Evolutionary conservation across 2,329 filamentous ascomycete species (phyloP).

Genomic region (Talaromyces sp.): DNA sequence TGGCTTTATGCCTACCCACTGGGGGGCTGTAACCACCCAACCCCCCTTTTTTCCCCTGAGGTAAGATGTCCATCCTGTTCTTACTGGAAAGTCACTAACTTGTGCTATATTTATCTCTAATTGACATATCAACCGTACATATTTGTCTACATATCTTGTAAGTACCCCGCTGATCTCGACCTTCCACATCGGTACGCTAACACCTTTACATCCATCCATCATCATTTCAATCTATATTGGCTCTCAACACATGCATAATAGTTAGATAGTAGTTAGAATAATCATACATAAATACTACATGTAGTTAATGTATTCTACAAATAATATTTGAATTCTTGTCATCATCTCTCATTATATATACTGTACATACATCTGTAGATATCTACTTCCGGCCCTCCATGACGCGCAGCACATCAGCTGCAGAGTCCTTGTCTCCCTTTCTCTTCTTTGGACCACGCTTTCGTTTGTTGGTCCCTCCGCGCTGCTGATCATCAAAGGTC

Average conservation of each 20-base stretch:
- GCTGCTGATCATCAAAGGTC: slow-evolving; percentile 26
- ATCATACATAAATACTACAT: not conserved
- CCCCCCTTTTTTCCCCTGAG: not conserved
- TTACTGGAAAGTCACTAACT: not conserved
- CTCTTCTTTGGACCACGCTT: slow-evolving; percentile 52
- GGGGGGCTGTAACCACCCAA: not conserved
- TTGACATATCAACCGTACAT: not conserved
- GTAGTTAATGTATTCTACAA: not conserved
- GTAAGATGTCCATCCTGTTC: not conserved
- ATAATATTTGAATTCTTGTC: not conserved
- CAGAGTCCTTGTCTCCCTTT: slow-evolving; percentile 58
- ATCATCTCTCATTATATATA: not conserved
- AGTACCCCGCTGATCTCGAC: not conserved
- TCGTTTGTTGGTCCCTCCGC: slow-evolving; percentile 34
- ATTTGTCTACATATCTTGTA: not conserved
- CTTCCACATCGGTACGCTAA: not conserved
- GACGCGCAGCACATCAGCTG: slow-evolving; percentile 71
- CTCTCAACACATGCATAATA: not conserved
- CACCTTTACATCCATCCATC: not conserved
- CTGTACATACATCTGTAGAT: not conserved
- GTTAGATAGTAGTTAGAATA: not conserved
- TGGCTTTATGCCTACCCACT: not conserved
- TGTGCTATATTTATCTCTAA: not conserved
- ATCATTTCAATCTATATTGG: not conserved
- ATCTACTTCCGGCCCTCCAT: slow-evolving; percentile 56